These are phyloP conservation scores for Asclepias syriaca DNA, from an alignment of 257 asterid species.

Conservation along the genomic window DNA sequence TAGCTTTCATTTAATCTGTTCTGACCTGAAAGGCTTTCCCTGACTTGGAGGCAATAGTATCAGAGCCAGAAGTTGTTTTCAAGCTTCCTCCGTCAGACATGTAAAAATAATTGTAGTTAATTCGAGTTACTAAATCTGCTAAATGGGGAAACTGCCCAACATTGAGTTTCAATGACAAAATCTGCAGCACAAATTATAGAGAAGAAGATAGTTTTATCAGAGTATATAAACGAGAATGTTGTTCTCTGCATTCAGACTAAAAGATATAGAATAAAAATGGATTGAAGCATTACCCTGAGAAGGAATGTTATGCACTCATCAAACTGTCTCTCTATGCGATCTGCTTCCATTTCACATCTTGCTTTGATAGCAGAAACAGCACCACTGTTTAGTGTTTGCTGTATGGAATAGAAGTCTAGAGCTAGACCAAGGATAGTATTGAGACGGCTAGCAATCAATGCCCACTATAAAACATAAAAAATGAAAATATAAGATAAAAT, in stretches of 20 bases:
- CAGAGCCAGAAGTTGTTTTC: constrained; percentile 46
- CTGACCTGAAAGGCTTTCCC: constrained; percentile 25
- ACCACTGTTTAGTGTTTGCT: constrained; percentile 61
- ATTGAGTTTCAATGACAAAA: constrained; percentile 87
- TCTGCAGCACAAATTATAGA: constrained; percentile 40
- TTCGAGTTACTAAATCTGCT: constrained; percentile 88
- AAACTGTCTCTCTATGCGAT: constrained; percentile 81
- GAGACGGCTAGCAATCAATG: constrained; percentile 90
- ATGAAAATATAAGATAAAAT: constrained; percentile 6
- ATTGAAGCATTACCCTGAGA: constrained; percentile 59
- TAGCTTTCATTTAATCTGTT: constrained; percentile 10
- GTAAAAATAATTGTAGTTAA: constrained; percentile 83
- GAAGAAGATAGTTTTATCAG: constrained; percentile 3
- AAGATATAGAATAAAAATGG: constrained; percentile 9
- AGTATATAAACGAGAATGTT: not conserved
- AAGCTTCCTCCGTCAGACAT: constrained; percentile 76
- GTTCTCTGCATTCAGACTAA: not conserved
- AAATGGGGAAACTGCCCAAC: constrained; percentile 97
- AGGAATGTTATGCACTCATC: constrained; percentile 95
- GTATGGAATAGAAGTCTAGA: constrained; percentile 72
- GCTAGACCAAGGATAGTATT: constrained; percentile 86
- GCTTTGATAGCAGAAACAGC: constrained; percentile 67
- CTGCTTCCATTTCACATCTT: constrained; percentile 82
- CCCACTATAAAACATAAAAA: constrained; percentile 48
- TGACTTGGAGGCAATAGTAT: constrained; percentile 23